Base-by-base conservation (phyloP, 768 basidiomycete genomes). In the Ramaria rubella region DNA sequence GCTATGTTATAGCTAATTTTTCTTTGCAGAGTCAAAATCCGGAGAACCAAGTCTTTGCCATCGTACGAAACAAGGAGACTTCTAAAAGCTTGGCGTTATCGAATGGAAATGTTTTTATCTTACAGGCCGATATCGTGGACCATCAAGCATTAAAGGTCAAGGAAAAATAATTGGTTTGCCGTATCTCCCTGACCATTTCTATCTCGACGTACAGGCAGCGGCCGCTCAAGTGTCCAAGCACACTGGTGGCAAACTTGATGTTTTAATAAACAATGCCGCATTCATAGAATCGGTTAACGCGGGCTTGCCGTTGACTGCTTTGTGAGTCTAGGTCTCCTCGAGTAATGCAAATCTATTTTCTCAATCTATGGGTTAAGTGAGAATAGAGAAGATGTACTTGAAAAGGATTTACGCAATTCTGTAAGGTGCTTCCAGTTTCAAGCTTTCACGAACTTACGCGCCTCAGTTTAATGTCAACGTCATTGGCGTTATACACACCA, bases 191-290 rank as follows among this genome's bases (percentile, higher is more conserved):
- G 11, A 11, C 9, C 9, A 26, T 48, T 19, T 48, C 21, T 21
- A 48, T 21, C 24, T 9, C 11, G n/a, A 44, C 14, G 14, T 12
- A 45, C 19, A 65, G 64, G 50, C 45, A 4, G 58, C 57, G 2
- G 63, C 52, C 0, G 29, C 50, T 2, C 44, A 56, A 31, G 46
- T 64, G 21, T 31, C 57, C 2, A 49, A 42, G 21, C 29, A 52
- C 49, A 61, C 40, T 12, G 56, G 69, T 23, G 69, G 70, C 15
- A 66, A 64, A 33, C 61, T 75, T 15, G 72, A 73, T 59, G 63
- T 60, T 51, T 62, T 73, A 54, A 72, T 73, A 45, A 73, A 73
- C 60, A 74, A 74, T 54, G 73, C 71, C 14, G 71, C 62, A 6
- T 61, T 33, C 30, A 43, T 60, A 21, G 30, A 34, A 4, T 58